Conservation (phyloP, 1,284 basidiomycete genomes). For the Irpex lacteus region DNA sequence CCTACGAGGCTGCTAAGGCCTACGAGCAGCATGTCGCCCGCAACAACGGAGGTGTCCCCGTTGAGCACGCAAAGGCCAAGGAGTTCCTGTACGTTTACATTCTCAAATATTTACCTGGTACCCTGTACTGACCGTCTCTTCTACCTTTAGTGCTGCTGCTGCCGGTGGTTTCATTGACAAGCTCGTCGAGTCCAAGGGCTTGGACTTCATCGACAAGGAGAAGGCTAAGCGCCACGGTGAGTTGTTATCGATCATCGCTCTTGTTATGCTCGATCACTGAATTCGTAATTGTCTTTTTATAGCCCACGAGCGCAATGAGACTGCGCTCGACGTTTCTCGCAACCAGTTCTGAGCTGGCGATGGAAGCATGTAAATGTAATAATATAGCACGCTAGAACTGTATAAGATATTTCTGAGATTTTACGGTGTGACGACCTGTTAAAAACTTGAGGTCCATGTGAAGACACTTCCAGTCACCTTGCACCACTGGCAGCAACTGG, state of each 20-base stretch:
- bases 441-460: no score
- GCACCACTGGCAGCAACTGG: no score
- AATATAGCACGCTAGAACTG: not conserved
- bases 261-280: not conserved
- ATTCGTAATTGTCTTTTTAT: not conserved
- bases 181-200: conserved; percentile 43
- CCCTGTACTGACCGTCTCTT: not conserved
- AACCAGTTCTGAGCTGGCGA: not conserved
- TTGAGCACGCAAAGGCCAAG: conserved; percentile 37
- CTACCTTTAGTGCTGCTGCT: conserved; percentile 33
- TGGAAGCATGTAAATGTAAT: not conserved
- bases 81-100: conserved; percentile 27
- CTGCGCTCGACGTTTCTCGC: conserved; percentile 4
- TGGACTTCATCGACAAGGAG: conserved; percentile 42
- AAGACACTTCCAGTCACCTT: no score
- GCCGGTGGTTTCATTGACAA: conserved; percentile 44
- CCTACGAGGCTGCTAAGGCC: conserved; percentile 44
- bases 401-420: no score
- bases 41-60: conserved; percentile 34
- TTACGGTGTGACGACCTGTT: no score
- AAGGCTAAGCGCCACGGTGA: conserved; percentile 42
- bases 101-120: not conserved
- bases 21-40: conserved; percentile 39
- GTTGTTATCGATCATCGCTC: conserved; percentile 10
- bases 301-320: conserved; percentile 12